Evolutionary conservation across 2,329 filamentous ascomycete genomes (phyloP).

Genomic region (Xylaria arbuscula): DNA sequence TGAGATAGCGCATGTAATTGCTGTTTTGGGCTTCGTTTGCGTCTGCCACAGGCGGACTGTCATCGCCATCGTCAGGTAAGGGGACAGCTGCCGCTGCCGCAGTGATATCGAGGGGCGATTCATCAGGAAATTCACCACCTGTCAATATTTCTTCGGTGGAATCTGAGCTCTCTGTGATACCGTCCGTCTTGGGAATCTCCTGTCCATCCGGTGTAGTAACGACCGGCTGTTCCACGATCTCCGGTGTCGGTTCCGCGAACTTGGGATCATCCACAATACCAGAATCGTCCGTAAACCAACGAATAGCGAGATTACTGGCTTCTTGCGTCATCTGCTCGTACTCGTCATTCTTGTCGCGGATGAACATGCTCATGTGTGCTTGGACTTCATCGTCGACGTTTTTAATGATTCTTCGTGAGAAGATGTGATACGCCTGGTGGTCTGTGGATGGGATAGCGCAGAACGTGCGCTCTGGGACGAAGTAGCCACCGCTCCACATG

Average conservation of each 20-base stretch:
- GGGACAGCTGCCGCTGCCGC: constrained; percentile 63
- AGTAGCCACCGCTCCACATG: constrained; percentile 69
- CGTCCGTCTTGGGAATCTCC: constrained; percentile 48
- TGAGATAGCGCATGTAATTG: constrained; percentile 62
- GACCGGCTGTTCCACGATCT: constrained; percentile 51
- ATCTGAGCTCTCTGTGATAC: constrained; percentile 41
- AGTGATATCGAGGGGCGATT: constrained; percentile 64
- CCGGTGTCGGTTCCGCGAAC: constrained; percentile 57
- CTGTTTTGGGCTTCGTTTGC: constrained; percentile 53
- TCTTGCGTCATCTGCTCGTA: constrained; percentile 72
- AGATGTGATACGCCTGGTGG: constrained; percentile 55
- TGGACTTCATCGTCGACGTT: constrained; percentile 75
- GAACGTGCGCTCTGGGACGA: constrained; percentile 78
- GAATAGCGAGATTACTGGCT: constrained; percentile 66
- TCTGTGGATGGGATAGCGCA: constrained; percentile 73
- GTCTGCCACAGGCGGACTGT: constrained; percentile 47
- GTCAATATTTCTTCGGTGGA: neutral
- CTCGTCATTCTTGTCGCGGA: constrained; percentile 68
- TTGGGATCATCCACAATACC: constrained; percentile 60
- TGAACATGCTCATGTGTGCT: constrained; percentile 77
- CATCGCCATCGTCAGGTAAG: constrained; percentile 56
- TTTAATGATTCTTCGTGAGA: constrained; percentile 69
- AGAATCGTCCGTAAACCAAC: constrained; percentile 65
- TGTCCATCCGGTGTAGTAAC: constrained; percentile 49
- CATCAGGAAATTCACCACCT: constrained; percentile 48